Evolutionary conservation across 2,329 filamentous ascomycete species (phyloP), one percentile per base, ranked within the genome.

Genomic region (Ilyonectria destructans): DNA sequence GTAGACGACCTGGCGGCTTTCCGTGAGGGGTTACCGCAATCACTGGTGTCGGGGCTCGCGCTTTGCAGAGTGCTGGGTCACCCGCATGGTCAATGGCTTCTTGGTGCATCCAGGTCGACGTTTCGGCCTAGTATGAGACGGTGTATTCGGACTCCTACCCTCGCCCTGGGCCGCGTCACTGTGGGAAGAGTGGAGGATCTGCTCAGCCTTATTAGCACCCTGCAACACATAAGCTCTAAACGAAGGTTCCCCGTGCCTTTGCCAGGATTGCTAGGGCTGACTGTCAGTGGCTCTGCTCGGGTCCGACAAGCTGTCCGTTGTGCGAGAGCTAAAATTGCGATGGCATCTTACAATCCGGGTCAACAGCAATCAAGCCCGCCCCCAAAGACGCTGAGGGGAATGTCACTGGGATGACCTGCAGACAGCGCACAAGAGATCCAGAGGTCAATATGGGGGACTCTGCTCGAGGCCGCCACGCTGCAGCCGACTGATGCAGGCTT

Each of bases 131-230:
- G 15, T 33, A 57, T 52, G 29, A 21, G 31, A 35, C 51, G 26
- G 29, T 52, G 49, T 19, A 33, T 19, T 52, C 45, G 17, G 26
- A 23, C 26, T 55, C 19, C 10, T 13, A 19, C 33, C 7, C 46
- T 31, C 17, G 55, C 55, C 26, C 10, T 31, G 35, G 58, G 19
- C 43, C 55, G 54, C 55, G 55, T 64, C 55, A 64, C 31, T 43
- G 37, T 15, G 37, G 6, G 12, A 31, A 68, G 58, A 49, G 46
- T 58, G 45, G 71, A 60, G 65, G 62, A 23, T 40, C 52, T 70
- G 65, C 73, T 75, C 71, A 74, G 73, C 72, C 66, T 63, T 67
- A 56, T 67, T 69, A n/a, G 35, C 40, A 55, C 57, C 60, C 67
- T 71, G 56, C 33, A 69, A 46, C 68, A 70, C 69, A 46, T 68